Conservation (phyloP, 1,284 basidiomycete genomes). For the Thelephora terrestris region DNA sequence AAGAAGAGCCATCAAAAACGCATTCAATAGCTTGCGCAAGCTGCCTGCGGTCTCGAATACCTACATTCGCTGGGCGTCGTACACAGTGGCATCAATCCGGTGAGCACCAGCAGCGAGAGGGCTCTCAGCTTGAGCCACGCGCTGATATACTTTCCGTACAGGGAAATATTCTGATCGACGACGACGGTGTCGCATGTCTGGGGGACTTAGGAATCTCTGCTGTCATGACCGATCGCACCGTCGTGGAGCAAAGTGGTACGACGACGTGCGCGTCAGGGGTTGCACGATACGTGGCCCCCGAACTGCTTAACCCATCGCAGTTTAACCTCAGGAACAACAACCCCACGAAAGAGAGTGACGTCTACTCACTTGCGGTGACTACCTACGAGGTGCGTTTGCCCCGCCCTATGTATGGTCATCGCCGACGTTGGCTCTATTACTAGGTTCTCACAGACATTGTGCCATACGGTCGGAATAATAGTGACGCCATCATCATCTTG, state of each 20-base stretch:
- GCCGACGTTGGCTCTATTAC: neutral
- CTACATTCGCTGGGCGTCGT: neutral
- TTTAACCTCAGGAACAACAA: neutral
- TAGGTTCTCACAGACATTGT: neutral
- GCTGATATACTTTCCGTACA: neutral
- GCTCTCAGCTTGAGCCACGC: neutral
- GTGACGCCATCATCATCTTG: neutral
- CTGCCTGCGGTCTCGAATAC: neutral
- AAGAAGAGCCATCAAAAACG: too few relatives aligned
- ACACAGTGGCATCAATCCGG: neutral
- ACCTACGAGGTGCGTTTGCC: neutral
- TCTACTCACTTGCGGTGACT: neutral
- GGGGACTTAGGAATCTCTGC: slow-evolving; percentile 2
- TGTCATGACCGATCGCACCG: neutral
- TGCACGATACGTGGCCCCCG: neutral
- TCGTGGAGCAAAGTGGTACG: neutral
- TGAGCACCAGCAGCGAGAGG: neutral
- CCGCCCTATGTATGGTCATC: neutral
- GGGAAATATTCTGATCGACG: slow-evolving; percentile 2
- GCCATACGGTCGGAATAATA: neutral
- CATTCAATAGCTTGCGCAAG: neutral
- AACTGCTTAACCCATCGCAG: neutral
- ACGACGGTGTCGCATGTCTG: neutral
- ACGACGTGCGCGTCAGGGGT: neutral
- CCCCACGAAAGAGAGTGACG: neutral